Percentiles rank a stretch among this genome's conserved stretches.
These are phyloP conservation scores for Ceratobasidium sp. DNA, from an alignment of 1,284 basidiomycete species.

Conservation along the genomic window DNA sequence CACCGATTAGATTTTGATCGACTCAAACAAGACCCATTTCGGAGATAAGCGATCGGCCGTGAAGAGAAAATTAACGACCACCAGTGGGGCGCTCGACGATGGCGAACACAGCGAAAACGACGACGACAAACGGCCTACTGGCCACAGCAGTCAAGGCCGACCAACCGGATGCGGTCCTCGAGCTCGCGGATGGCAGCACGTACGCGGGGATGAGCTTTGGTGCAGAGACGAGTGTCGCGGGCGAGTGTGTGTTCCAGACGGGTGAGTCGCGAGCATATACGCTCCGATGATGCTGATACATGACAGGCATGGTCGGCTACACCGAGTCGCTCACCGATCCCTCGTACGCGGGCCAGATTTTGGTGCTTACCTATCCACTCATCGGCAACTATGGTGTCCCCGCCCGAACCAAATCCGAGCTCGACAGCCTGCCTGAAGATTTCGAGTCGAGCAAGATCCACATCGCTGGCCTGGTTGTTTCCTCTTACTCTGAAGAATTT, in stretches of 20 bases:
- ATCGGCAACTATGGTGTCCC: constrained; percentile 99
- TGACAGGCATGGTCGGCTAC: constrained; percentile 96
- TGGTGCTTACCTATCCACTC: constrained; percentile 96
- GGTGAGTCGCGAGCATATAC: constrained; percentile 63
- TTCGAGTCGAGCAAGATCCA: constrained; percentile 98
- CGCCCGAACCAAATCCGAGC: constrained; percentile 62
- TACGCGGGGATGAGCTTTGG: constrained; percentile 94
- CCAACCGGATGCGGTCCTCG: constrained; percentile 72
- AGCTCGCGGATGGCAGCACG: constrained; percentile 90
- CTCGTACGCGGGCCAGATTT: constrained; percentile 98
- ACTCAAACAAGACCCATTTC: constrained; percentile 7
- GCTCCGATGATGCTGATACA: constrained; percentile 21
- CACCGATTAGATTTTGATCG: constrained; percentile 6
- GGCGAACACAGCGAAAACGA: not conserved
- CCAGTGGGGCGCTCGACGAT: not conserved
- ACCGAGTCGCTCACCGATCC: constrained; percentile 99
- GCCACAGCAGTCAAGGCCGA: not conserved
- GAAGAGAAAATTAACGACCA: constrained; percentile 13
- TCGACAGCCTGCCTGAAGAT: constrained; percentile 72
- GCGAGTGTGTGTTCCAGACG: constrained; percentile 99
- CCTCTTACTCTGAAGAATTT: constrained; percentile 93
- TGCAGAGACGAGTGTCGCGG: constrained; percentile 90
- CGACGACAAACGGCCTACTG: not conserved
- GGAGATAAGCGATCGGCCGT: constrained; percentile 20
- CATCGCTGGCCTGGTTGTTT: constrained; percentile 89